Percentiles rank a stretch among this genome's conserved stretches.
These are phyloP conservation scores for Syzygium syzygioides DNA, from an alignment of 441 rosid genomes.

Conservation along the genomic window DNA sequence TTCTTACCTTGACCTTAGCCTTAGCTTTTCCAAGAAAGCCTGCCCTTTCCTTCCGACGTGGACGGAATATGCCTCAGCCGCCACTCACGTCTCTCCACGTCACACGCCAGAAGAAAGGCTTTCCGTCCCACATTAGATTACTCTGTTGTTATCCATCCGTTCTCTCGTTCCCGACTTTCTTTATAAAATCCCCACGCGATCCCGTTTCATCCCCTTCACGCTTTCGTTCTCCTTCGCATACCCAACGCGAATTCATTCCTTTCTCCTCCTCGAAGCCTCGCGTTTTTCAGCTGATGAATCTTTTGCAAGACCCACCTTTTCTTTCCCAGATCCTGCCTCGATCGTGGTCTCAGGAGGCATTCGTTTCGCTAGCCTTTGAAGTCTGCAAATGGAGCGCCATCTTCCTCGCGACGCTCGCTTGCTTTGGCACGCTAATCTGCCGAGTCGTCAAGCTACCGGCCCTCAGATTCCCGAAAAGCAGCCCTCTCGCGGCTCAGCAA, in stretches of 20 bases:
- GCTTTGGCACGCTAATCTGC: not conserved
- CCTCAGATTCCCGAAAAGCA: not conserved
- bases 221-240: not conserved
- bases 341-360: not conserved
- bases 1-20: not conserved
- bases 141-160: not conserved
- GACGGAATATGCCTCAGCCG: not conserved
- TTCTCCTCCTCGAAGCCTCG: not conserved
- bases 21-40: not conserved
- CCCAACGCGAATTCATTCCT: not conserved
- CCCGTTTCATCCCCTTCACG: not conserved
- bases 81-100: not conserved
- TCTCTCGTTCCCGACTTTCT: not conserved
- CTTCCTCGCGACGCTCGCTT: not conserved
- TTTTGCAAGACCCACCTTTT: conserved; percentile 5
- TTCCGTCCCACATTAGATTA: not conserved
- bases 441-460: not conserved
- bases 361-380: not conserved
- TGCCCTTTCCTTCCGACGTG: not conserved
- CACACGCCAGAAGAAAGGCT: not conserved
- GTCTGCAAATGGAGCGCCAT: conserved; percentile 1
- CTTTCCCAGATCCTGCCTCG: not conserved
- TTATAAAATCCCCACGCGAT: not conserved
- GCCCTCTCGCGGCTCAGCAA: not conserved
- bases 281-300: not conserved